Percentiles rank a stretch among this genome's conserved stretches.
Evolutionary conservation across 2,329 filamentous ascomycete species (phyloP).

Genomic region (Paradendryphiella salina): DNA sequence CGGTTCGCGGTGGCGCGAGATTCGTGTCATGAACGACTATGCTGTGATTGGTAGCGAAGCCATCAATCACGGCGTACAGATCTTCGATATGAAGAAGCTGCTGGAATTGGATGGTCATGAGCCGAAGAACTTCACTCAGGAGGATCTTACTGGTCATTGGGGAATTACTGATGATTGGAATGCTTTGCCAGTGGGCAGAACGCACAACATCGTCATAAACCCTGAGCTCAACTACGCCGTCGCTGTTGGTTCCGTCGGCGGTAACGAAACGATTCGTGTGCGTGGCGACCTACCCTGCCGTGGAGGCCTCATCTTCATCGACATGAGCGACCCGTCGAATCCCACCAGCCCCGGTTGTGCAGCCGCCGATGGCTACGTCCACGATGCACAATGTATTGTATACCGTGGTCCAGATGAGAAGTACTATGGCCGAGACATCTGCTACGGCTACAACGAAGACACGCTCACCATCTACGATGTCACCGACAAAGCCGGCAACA

Average conservation of each 20-base stretch:
- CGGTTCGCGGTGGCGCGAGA: constrained; percentile 56
- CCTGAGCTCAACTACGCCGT: constrained; percentile 36
- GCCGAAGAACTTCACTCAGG: constrained; percentile 32
- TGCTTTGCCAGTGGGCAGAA: constrained; percentile 34
- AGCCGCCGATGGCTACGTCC: constrained; percentile 59
- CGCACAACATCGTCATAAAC: constrained; percentile 42
- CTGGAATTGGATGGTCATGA: constrained; percentile 29
- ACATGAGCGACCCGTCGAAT: constrained; percentile 57
- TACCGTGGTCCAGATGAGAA: constrained; percentile 55
- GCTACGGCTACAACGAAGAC: constrained; percentile 60
- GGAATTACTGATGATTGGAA: constrained; percentile 10
- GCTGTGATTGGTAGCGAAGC: constrained; percentile 45
- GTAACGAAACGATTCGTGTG: constrained; percentile 33
- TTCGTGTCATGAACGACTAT: constrained; percentile 47
- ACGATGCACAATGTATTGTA: constrained; percentile 62
- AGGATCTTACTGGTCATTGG: constrained; percentile 34
- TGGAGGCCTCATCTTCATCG: constrained; percentile 60
- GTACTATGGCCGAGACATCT: constrained; percentile 57
- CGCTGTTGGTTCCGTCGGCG: constrained; percentile 33
- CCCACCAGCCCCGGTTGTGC: constrained; percentile 58
- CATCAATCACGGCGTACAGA: constrained; percentile 58
- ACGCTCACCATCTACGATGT: constrained; percentile 56
- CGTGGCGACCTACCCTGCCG: constrained; percentile 46
- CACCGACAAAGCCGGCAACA: constrained; percentile 50
- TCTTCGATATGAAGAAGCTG: constrained; percentile 62